Evolutionary conservation across 257 asterid genomes (phyloP).

Genomic region (Capsicum chinense): DNA sequence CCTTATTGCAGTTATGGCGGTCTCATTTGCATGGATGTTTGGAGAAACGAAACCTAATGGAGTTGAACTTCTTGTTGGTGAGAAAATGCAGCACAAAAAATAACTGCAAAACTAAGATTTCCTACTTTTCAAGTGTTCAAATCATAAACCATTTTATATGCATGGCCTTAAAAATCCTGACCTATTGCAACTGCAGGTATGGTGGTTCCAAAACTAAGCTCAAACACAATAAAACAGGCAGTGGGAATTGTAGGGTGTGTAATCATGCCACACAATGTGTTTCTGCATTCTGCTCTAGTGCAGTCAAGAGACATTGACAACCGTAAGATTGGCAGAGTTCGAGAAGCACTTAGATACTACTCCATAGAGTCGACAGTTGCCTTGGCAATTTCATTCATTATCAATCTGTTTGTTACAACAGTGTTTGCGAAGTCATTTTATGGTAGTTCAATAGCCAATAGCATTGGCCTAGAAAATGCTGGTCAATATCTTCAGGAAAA

Average conservation of each 20-base stretch:
- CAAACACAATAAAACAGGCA: conserved; percentile 72
- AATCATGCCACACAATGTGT: conserved; percentile 87
- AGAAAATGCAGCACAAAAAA: conserved; percentile 29
- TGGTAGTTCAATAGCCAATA: conserved; percentile 65
- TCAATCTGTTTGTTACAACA: conserved; percentile 72
- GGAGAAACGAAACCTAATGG: conserved; percentile 81
- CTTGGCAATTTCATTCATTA: conserved; percentile 63
- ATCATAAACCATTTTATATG: background rate
- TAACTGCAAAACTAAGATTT: background rate
- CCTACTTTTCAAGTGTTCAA: background rate
- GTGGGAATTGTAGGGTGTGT: conserved; percentile 88
- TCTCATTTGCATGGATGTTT: conserved; percentile 85
- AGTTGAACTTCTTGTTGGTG: conserved; percentile 66
- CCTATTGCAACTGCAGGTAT: conserved; percentile 49
- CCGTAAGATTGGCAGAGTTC: conserved; percentile 60
- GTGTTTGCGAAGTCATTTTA: conserved; percentile 80
- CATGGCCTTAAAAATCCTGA: background rate
- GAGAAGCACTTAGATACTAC: conserved; percentile 74
- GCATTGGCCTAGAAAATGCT: conserved; percentile 74
- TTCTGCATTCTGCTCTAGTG: conserved; percentile 78
- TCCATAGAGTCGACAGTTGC: conserved; percentile 75
- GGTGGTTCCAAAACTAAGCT: conserved; percentile 73
- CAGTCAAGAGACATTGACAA: conserved; percentile 74
- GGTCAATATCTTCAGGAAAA: conserved; percentile 76
- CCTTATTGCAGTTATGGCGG: conserved; percentile 72